Base-by-base conservation (phyloP, 2,329 filamentous ascomycete species). In the Colletotrichum orchidophilum region DNA sequence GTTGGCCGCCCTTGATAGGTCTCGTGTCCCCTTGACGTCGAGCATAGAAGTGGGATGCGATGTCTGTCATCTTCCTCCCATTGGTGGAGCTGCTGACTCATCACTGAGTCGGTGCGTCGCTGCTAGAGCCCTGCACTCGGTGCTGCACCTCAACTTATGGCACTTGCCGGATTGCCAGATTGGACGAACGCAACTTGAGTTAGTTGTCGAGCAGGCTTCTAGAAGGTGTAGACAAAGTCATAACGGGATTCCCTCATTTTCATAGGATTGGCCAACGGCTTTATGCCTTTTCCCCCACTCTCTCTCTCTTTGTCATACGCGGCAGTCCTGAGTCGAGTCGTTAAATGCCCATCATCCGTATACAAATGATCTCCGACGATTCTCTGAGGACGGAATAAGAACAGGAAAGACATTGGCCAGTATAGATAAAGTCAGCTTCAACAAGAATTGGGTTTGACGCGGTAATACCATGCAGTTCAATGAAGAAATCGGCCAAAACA, bases 61-160 rank as follows among this genome's bases (percentile, higher is more conserved):
- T 62, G 64, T 71, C 68, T 71, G 68, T 71, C 68, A 66, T 71
- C 49, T 71, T 66, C 58, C 31, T 50, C 63, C 50, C 27, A 68
- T 62, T 62, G 63, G 68, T 67, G 68, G 68, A 52, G 52, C 26
- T 12, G 29, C 13, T 68, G 68, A 71, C 64, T 71, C 68, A 63
- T 53, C 68, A 49, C n/a, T n/a, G n/a, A n/a, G n/a, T n/a, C n/a
- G n/a, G n/a, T n/a, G n/a, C n/a, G n/a, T n/a, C n/a, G n/a, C n/a
- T n/a, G n/a, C n/a, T n/a, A n/a, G n/a, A n/a, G n/a, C n/a, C n/a
- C n/a, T 18, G 4, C 11, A 33, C 12, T 31, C 26, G 26, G 15
- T 29, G 11, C 52, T 63, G 50, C 67, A 65, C 55, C 46, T 24
- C 35, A 26, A 62, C 52, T 68, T 71, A 55, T 58, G 63, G 57